A percentile compares a stretch with the other conserved stretches of the same genome.
These are phyloP conservation scores for Myxozyma vanderwaltii DNA, from an alignment of 805 yeast species.

Conservation along the genomic window DNA sequence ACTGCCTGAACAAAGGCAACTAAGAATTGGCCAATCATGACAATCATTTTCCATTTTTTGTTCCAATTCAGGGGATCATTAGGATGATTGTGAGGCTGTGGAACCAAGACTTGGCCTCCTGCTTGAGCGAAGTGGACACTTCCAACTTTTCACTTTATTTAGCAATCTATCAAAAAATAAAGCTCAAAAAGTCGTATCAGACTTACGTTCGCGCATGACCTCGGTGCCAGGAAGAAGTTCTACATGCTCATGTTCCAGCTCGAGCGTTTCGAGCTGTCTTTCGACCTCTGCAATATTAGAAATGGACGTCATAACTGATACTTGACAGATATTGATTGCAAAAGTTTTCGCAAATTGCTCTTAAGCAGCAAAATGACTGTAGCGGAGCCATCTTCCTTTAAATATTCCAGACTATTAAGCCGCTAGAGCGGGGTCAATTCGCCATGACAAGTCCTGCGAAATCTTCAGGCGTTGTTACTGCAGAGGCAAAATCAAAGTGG, in stretches of 20 bases:
- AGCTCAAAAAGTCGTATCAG: not conserved
- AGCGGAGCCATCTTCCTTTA: too few species aligned
- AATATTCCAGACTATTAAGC: too few species aligned
- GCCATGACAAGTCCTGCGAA: too few species aligned
- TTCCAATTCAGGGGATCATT: slow-evolving; percentile 47
- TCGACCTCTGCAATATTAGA: not conserved
- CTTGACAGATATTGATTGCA: too few species aligned
- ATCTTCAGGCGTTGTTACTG: too few species aligned
- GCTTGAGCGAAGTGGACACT: not conserved
- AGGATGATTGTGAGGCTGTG: slow-evolving; percentile 46
- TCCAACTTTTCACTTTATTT: not conserved
- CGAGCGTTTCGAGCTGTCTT: not conserved
- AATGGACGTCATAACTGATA: too few species aligned
- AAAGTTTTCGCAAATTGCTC: too few species aligned
- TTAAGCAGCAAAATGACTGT: too few species aligned
- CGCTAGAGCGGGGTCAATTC: too few species aligned
- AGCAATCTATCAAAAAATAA: not conserved
- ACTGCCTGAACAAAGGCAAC: not conserved
- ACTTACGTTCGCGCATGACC: slow-evolving; percentile 3
- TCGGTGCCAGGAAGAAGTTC: slow-evolving; percentile 6
- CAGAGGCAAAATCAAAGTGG: too few species aligned
- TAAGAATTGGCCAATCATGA: slow-evolving; percentile 1
- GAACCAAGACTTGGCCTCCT: slow-evolving; percentile 40
- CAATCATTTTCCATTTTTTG: slow-evolving; percentile 31
- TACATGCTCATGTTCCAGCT: not conserved